phyloP scores from a whole-genome alignment of 306 rosid species.

The Casuarina cunninghamiana region DNA sequence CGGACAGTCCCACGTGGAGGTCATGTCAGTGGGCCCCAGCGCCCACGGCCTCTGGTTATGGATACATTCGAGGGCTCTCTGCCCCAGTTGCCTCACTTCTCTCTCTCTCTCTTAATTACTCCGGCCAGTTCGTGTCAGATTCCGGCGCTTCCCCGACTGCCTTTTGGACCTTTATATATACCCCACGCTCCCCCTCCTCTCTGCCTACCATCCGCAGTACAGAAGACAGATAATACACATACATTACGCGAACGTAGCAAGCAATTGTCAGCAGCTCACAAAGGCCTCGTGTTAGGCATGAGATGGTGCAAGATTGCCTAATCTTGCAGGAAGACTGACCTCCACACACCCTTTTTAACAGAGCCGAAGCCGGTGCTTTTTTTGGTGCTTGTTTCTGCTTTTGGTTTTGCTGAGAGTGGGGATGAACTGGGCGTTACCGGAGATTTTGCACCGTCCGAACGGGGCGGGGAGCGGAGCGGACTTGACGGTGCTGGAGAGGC shows the following conservation, averaged over 20 bases:
- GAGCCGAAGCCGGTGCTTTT: neutral
- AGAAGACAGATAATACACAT: too few relatives aligned
- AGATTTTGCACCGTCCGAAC: slow-evolving; percentile 55
- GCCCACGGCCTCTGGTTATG: slow-evolving; percentile 48
- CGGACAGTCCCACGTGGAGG: slow-evolving; percentile 58
- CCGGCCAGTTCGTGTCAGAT: slow-evolving; percentile 37
- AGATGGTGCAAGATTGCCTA: slow-evolving; percentile 18
- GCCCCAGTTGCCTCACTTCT: slow-evolving; percentile 23
- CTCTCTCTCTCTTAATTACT: slow-evolving; percentile 39
- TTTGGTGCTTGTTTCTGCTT: too few relatives aligned
- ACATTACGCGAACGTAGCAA: neutral
- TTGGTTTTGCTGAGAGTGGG: neutral
- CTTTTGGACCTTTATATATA: slow-evolving; percentile 22
- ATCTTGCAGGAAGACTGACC: neutral
- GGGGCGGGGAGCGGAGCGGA: slow-evolving; percentile 38
- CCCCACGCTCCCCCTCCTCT: slow-evolving; percentile 13
- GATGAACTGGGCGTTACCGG: slow-evolving; percentile 32
- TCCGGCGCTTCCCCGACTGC: slow-evolving; percentile 33
- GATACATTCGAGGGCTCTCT: slow-evolving; percentile 37
- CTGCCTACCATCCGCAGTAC: slow-evolving; percentile 16
- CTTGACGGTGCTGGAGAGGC: slow-evolving; percentile 52
- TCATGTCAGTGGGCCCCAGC: slow-evolving; percentile 55
- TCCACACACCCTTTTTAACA: neutral
- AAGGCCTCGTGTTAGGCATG: slow-evolving; percentile 10
- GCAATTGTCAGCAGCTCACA: slow-evolving; percentile 3